Evolutionary conservation across 1,139 yeast genomes (phyloP), one percentile per base, ranked within the genome.

Genomic region (Scheffersomyces titani): DNA sequence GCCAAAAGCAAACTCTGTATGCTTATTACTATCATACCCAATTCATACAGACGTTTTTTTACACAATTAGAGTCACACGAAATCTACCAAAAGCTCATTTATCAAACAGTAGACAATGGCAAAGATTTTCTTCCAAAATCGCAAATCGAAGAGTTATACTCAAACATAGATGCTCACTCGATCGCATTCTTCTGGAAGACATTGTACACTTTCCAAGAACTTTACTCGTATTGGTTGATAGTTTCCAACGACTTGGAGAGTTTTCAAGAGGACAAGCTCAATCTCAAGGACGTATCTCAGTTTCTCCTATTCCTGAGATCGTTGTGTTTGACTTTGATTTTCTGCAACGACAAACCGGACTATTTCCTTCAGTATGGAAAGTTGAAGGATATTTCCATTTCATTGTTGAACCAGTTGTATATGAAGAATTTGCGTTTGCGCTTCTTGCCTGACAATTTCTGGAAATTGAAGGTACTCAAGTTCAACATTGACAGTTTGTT

Each of bases 211-310:
- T 79, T 78, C 61, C 73, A 86, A 54, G 88, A 86, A 58, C 64
- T 87, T 1, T 76, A 85, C 54, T 82, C 87, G 4, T 84, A 85
- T 88, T 70, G 71, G 72, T 55, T 70, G 22, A 82, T 87, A 45
- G 85, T 92, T 3, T 84, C 93, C 0, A 90, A 87, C 58, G 97
- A 92, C 67, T 72, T 77, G 21, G 96, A 89, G 65, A 73, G 89
- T 54, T 81, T 84, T 54, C 69, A 63, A 18, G 66, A 70, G 11
- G 84, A 78, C 1, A 77, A 75, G 46, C 70, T 90, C n/a, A 70
- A 82, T 0, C 63, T 76, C 18, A 76, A 72, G 0, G 80, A 84
- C n/a, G 80, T 88, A 5, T 59, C 64, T 3, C 65, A 71, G 0
- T 77, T 90, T 58, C 75, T 87, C 3, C 58, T 63, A 1, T 83